Base-by-base conservation (phyloP, 495 filamentous ascomycete species). In the Penicillium tannophilum region DNA sequence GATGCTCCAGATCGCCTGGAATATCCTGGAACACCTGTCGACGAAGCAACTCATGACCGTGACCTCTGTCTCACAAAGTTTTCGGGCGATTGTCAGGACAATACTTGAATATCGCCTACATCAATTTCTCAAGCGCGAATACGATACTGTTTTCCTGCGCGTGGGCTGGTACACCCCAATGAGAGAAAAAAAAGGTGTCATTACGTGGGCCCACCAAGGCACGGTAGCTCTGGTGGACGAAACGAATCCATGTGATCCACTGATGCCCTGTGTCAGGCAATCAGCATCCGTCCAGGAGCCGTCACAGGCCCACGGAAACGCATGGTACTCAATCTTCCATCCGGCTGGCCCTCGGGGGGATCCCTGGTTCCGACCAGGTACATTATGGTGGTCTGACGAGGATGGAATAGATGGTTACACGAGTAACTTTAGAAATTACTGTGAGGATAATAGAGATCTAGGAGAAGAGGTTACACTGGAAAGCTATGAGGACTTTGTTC, bases 401-500 rank as follows among this genome's bases (percentile, higher is more conserved):
- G 42, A 45, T 16, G 39, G 24, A 14, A 23, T 33, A 8, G 42
- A 47, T 14, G 5, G 44, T 31, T 31, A 33, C 17, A 16, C n/a
- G 10, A 35, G 17, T 41, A 10, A 26, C 4, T 36, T 55, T 12
- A 45, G 20, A 4, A 17, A 8, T 3, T 16, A 47, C 24, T 47
- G n/a, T 23, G 45, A 45, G 20, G 42, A 45, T 20, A 23, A 49
- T 49, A 30, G 28, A 26, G 30, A 33, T 30, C 6, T 26, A 10
- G 24, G 20, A 28, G 45, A 47, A 26, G 20, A 50, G 6, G 46
- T 50, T 12, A 19, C 23, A 6, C 7, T 57, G 6, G 55, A 57
- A 30, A 31, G 47, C 16, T 41, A 50, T 14, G 55, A 57, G 26
- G 46, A 47, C 23, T 57, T 57, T 43, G 28, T 43, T 42, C 55